These are phyloP conservation scores for Pythium brachiatum DNA, from an alignment of 352 stramenopile species.

Conservation along the genomic window DNA sequence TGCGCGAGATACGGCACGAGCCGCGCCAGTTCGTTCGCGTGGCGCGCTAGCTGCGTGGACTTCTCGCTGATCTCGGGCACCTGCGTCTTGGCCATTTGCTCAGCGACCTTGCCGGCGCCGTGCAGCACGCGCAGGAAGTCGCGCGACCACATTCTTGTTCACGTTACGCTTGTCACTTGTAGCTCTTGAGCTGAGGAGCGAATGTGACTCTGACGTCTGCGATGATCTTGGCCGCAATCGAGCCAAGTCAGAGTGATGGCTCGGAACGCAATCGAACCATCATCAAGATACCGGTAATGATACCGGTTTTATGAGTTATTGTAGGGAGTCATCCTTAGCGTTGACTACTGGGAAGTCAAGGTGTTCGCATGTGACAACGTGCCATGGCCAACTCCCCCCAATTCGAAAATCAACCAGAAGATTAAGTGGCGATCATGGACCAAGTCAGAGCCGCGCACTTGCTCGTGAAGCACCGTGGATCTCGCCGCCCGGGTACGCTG, in stretches of 20 bases:
- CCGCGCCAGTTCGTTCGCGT: constrained; percentile 36
- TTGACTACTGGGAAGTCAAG: constrained; percentile 9
- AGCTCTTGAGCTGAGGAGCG: background rate
- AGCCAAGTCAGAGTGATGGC: constrained; percentile 6
- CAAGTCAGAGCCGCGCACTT: constrained; percentile 89
- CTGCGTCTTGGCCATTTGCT: constrained; percentile 46
- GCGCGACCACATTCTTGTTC: constrained; percentile 65
- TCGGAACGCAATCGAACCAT: constrained; percentile 18
- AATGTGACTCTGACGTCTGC: constrained; percentile 4
- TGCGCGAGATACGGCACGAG: constrained; percentile 46
- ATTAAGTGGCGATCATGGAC: constrained; percentile 31
- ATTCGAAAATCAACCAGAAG: background rate
- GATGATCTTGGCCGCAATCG: constrained; percentile 7
- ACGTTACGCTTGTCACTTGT: background rate
- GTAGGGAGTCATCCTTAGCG: background rate
- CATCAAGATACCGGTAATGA: constrained; percentile 7
- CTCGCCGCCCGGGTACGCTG: constrained; percentile 71
- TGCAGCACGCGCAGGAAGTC: constrained; percentile 72
- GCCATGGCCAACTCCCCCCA: background rate
- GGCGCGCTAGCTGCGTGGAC: constrained; percentile 18
- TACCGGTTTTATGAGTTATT: constrained; percentile 19
- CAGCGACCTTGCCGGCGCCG: constrained; percentile 59
- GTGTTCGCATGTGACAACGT: background rate
- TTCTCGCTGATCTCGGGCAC: constrained; percentile 35
- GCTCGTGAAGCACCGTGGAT: constrained; percentile 95